Percentiles rank a stretch among this genome's conserved stretches.
Conservation (phyloP, 2,329 filamentous ascomycete genomes). For the Phaeomoniella chlamydospora region DNA sequence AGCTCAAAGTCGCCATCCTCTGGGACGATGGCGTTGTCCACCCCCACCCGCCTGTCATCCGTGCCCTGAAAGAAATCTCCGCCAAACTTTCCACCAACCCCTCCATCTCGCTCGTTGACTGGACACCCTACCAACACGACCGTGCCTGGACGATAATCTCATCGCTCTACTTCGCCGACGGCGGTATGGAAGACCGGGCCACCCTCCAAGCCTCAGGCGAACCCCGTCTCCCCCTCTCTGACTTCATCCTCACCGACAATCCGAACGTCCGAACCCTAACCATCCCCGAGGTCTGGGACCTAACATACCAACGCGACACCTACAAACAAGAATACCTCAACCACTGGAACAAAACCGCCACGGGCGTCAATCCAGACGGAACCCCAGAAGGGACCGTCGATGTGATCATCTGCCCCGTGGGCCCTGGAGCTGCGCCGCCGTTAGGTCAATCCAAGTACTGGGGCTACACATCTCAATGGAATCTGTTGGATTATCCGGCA, state of each 20-base stretch:
- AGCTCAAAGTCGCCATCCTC: constrained; percentile 45
- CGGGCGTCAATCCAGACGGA: constrained; percentile 10
- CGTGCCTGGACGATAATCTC: constrained; percentile 30
- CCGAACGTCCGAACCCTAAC: constrained; percentile 27
- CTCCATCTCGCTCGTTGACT: constrained; percentile 39
- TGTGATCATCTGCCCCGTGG: constrained; percentile 5
- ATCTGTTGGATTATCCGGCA: constrained; percentile 52
- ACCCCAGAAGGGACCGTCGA: constrained; percentile 6
- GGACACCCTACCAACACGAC: constrained; percentile 32
- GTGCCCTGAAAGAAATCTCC: constrained; percentile 36
- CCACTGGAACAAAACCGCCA: constrained; percentile 29
- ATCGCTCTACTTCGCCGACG: constrained; percentile 45
- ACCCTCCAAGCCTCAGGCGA: constrained; percentile 41
- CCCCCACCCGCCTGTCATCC: constrained; percentile 50
- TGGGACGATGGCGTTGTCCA: constrained; percentile 49
- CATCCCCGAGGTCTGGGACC: constrained; percentile 19
- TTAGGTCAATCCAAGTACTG: constrained; percentile 42
- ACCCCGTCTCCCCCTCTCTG: constrained; percentile 41
- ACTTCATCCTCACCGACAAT: constrained; percentile 44
- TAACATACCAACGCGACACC: constrained; percentile 19
- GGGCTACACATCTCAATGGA: constrained; percentile 55
- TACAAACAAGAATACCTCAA: constrained; percentile 30
- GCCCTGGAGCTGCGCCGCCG: constrained; percentile 19
- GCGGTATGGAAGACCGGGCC: constrained; percentile 36
- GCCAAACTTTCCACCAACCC: constrained; percentile 26